phyloP scores from a whole-genome alignment of 139 green algal species.

The Picochlorum sp. region DNA sequence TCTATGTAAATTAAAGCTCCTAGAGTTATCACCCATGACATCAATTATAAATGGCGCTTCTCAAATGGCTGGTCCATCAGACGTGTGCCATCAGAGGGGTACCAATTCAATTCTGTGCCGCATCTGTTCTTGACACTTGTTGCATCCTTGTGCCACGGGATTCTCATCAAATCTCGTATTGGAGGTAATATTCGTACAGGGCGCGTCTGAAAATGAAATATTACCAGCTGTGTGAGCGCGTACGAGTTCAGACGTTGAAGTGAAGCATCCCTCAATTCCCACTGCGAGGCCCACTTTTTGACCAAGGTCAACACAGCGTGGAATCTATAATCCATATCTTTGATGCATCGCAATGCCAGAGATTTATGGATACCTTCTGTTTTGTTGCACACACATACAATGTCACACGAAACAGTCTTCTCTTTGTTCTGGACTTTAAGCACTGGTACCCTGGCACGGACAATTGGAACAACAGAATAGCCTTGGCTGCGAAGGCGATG shows the following conservation, averaged over 20 bases:
- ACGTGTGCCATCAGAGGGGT: too few relatives aligned
- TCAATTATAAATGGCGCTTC: too few relatives aligned
- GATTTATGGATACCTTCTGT: slow-evolving; percentile 22
- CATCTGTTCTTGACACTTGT: too few relatives aligned
- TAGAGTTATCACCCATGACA: too few relatives aligned
- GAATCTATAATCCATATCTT: slow-evolving; percentile 27
- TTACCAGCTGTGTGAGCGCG: slow-evolving; percentile 57
- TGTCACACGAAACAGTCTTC: too few relatives aligned
- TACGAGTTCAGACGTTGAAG: slow-evolving; percentile 73
- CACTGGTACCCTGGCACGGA: background rate
- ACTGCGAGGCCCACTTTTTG: slow-evolving; percentile 67
- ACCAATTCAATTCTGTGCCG: too few relatives aligned
- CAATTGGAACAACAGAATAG: too few relatives aligned
- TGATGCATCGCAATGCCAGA: slow-evolving; percentile 53
- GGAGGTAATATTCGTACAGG: slow-evolving; percentile 34
- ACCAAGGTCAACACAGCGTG: slow-evolving; percentile 48
- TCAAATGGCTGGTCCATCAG: too few relatives aligned
- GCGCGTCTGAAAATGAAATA: slow-evolving; percentile 42
- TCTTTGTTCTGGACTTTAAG: background rate
- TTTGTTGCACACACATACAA: too few relatives aligned
- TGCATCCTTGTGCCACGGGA: too few relatives aligned
- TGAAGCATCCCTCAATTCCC: slow-evolving; percentile 62
- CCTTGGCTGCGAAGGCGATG: background rate
- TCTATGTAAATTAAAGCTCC: too few relatives aligned
- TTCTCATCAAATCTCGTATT: too few relatives aligned